phyloP scores from a whole-genome alignment of 257 asterid species.

The Solanum etuberosum region DNA sequence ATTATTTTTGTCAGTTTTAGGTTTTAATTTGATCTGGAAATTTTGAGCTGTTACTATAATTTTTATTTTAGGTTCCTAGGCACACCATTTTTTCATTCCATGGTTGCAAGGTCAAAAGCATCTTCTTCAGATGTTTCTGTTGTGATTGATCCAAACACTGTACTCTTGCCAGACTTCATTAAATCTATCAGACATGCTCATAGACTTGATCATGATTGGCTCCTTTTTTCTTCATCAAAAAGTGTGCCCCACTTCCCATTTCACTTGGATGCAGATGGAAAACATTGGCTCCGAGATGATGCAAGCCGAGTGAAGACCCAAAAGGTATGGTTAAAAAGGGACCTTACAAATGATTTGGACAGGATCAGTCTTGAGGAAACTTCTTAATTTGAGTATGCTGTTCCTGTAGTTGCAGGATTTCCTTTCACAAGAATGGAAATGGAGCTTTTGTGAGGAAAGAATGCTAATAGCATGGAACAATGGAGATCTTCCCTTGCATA shows the following conservation, averaged over 20 bases:
- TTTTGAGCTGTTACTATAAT: neutral
- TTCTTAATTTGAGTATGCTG: slow-evolving; percentile 4
- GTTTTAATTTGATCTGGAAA: neutral
- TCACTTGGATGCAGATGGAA: slow-evolving; percentile 43
- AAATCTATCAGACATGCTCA: slow-evolving; percentile 49
- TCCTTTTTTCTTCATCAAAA: slow-evolving; percentile 48
- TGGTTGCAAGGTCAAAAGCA: slow-evolving; percentile 76
- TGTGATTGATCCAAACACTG: slow-evolving; percentile 60
- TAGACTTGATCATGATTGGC: slow-evolving; percentile 90
- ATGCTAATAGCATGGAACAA: slow-evolving; percentile 88
- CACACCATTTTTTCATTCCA: slow-evolving; percentile 83
- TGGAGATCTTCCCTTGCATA: slow-evolving; percentile 75
- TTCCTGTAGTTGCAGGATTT: slow-evolving; percentile 66
- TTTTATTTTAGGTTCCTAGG: slow-evolving; percentile 51
- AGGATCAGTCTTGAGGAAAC: slow-evolving; percentile 1
- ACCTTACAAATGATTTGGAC: slow-evolving; percentile 5
- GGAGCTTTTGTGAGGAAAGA: slow-evolving; percentile 26
- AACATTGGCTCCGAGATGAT: slow-evolving; percentile 40
- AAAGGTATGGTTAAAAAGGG: slow-evolving; percentile 35
- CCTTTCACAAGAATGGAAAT: slow-evolving; percentile 14
- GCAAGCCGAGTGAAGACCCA: slow-evolving; percentile 21
- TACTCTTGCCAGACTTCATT: slow-evolving; percentile 61
- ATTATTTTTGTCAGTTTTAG: neutral
- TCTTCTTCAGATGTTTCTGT: slow-evolving; percentile 66
- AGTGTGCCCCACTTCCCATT: slow-evolving; percentile 44